Base-by-base conservation (phyloP, 129 eudicot species). In the Apium graveolens region DNA sequence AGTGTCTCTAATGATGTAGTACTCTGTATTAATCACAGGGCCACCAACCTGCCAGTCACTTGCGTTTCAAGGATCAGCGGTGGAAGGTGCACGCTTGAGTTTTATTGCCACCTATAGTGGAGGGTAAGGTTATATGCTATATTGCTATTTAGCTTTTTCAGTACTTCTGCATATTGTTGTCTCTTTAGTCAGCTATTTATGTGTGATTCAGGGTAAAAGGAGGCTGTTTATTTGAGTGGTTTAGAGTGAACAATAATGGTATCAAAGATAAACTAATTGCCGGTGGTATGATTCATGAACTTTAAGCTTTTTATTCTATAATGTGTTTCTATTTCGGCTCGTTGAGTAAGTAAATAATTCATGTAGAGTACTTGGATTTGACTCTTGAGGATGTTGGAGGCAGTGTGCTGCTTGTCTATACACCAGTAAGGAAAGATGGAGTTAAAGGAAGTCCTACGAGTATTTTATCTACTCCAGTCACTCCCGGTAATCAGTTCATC, bases 401-500 rank as follows among this genome's bases (percentile, higher is more conserved):
- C 80, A 76, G 86, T 38, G 77, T 95, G 77, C 96, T 90, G 84
- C 85, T 95, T 85, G 79, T 88, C 42, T 95, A 86, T 62, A 90
- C 95, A 46, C 99, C 99, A 77, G 96, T 95, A 26, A 88, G 99
- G 76, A 88, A 76, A 76, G 99, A 95, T 89, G 96, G 95, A 70
- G 82, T 79, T 42, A 87, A 84, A 87, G 97, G 99, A 63, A 79
- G 39, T 78, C 88, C 90, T 46, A 82, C 45, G 78, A 87, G 85
- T 57, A 41, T 90, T 37, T 46, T 86, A 51, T 95, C 99, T 53
- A 42, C 79, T 80, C 89, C 84, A 27, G 80, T 95, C 80, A 75
- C 85, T 63, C 95, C 99, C 20, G 96, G 98, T 91, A 82, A 66
- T 91, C 84, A 49, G 76, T 72, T 79, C 79, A 71, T 26, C 76